Percentiles rank a stretch among this genome's conserved stretches.
Conservation (phyloP, 148 eudicot genomes). For the Pharnaceum exiguum region DNA sequence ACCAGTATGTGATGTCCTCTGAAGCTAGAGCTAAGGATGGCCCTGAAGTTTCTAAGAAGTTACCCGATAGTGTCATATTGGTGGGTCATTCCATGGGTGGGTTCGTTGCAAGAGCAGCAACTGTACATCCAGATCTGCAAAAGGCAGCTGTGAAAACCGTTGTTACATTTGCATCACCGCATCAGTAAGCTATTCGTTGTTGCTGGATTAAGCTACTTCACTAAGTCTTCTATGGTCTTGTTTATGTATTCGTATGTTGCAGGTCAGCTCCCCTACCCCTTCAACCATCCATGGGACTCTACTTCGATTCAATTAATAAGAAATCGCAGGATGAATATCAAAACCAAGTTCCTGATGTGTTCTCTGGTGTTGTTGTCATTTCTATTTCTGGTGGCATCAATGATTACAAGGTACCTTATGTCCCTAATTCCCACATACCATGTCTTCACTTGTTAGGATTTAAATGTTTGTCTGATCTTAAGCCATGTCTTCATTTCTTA, state of each 20-base stretch:
- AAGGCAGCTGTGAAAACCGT: slow-evolving; percentile 83
- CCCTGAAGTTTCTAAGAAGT: slow-evolving; percentile 44
- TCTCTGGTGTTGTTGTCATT: slow-evolving; percentile 68
- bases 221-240: background rate
- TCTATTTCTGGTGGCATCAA: slow-evolving; percentile 88
- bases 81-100: slow-evolving; percentile 99
- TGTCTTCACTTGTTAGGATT: too few species aligned
- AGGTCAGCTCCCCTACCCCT: slow-evolving; percentile 87
- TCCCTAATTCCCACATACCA: too few species aligned
- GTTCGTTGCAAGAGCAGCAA: slow-evolving; percentile 97
- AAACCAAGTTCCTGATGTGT: slow-evolving; percentile 48
- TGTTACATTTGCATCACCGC: slow-evolving; percentile 88
- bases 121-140: slow-evolving; percentile 67
- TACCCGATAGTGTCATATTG: slow-evolving; percentile 75
- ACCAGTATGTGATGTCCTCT: slow-evolving; percentile 76
- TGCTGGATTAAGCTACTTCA: slow-evolving; percentile 1
- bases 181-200: slow-evolving; percentile 63
- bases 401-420: slow-evolving; percentile 92
- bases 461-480: too few species aligned
- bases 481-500: too few species aligned
- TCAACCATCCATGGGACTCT: slow-evolving; percentile 93
- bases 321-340: slow-evolving; percentile 85
- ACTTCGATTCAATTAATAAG: slow-evolving; percentile 64
- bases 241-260: slow-evolving; percentile 28
- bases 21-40: slow-evolving; percentile 71